Evolutionary conservation across 805 yeast genomes (phyloP).

Genomic region (Yarrowia keelungensis): DNA sequence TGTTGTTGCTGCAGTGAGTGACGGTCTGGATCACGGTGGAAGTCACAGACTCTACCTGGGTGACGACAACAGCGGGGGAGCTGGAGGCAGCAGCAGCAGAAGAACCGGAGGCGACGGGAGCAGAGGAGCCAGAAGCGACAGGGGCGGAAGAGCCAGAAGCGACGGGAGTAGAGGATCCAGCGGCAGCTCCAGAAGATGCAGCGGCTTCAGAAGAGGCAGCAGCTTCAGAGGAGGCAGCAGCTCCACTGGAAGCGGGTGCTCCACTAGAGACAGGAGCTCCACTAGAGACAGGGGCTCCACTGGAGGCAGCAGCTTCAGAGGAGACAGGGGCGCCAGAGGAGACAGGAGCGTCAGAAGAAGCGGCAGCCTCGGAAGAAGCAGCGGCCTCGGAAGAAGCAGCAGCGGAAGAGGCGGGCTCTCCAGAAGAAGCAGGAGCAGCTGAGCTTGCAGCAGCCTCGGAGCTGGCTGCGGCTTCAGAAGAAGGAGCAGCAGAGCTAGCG

Average conservation of each 20-base stretch:
- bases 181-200: conserved; percentile 4
- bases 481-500: no score
- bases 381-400: neutral
- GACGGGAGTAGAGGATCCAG: neutral
- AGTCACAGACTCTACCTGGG: conserved; percentile 8
- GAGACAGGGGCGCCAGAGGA: neutral
- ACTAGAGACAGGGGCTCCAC: neutral
- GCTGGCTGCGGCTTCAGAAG: no score
- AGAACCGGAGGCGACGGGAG: no score
- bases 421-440: no score
- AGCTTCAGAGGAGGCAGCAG: neutral
- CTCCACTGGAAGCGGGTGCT: neutral
- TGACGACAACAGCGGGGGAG: neutral
- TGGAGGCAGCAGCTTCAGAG: neutral
- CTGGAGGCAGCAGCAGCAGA: no score
- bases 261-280: neutral
- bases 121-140: neutral
- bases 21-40: conserved; percentile 24
- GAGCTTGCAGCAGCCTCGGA: no score
- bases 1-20: conserved; percentile 20
- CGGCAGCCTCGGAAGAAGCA: neutral
- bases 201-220: neutral
- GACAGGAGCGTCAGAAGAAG: neutral
- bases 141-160: neutral
- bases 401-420: no score